Evolutionary conservation across 441 rosid genomes (phyloP).

Genomic region (Syzygium malaccense): DNA sequence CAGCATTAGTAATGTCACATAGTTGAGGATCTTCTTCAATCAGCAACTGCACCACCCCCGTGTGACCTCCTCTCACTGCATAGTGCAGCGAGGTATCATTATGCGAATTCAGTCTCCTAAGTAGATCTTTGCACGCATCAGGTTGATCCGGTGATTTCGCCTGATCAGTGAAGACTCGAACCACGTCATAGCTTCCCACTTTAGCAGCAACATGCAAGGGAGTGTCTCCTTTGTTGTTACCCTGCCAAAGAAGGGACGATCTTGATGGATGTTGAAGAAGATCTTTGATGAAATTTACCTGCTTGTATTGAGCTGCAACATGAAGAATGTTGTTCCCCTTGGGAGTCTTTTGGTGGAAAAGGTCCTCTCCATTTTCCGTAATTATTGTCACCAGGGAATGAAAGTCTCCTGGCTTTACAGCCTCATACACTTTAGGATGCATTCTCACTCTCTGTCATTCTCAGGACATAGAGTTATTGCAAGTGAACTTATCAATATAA

Average conservation of each 20-base stretch:
- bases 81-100: not conserved
- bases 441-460: not conserved
- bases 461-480: not conserved
- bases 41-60: not conserved
- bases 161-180: not conserved
- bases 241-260: not conserved
- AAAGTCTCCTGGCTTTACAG: not conserved
- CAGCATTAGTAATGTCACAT: not conserved
- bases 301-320: not conserved
- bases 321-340: not conserved
- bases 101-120: not conserved
- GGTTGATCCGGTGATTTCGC: not conserved
- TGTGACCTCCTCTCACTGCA: not conserved
- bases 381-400: no score
- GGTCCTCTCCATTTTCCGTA: not conserved
- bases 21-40: not conserved
- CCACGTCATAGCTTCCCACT: not conserved
- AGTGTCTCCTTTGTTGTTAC: not conserved
- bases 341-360: not conserved
- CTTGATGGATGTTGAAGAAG: not conserved
- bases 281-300: not conserved
- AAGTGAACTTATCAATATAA: not conserved
- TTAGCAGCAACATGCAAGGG: not conserved
- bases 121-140: not conserved
- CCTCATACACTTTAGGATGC: not conserved